Conservation (phyloP, 2,329 filamentous ascomycete genomes). For the Penicillium psychrosexuale region DNA sequence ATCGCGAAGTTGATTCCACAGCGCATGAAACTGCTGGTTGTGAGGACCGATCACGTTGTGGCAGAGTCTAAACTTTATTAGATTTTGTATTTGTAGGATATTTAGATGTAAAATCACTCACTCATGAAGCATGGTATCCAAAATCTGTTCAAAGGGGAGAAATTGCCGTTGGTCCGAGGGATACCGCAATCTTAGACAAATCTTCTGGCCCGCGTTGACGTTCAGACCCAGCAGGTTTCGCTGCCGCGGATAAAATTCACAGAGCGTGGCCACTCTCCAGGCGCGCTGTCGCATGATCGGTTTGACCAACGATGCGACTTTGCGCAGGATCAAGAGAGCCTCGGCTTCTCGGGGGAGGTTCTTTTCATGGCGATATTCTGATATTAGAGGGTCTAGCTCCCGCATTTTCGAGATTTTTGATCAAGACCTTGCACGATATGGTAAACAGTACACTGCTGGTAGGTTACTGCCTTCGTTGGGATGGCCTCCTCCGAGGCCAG, state of each 20-base stretch:
- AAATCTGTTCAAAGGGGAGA: conserved; percentile 71
- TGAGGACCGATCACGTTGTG: conserved; percentile 85
- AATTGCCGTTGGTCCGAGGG: conserved; percentile 72
- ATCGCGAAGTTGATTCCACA: conserved; percentile 87
- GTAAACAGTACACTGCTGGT: background rate
- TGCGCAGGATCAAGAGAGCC: conserved; percentile 63
- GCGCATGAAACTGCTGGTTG: conserved; percentile 73
- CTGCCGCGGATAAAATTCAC: conserved; percentile 80
- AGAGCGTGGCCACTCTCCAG: conserved; percentile 75
- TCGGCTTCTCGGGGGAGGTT: conserved; percentile 49
- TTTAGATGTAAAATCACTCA: conserved; percentile 27
- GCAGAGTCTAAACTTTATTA: conserved; percentile 53
- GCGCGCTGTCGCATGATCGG: conserved; percentile 86
- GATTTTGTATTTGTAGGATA: background rate
- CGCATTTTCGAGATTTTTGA: conserved; percentile 30
- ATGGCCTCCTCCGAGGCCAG: conserved; percentile 6
- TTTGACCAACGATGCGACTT: conserved; percentile 83
- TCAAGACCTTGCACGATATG: background rate
- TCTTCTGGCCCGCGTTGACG: conserved; percentile 70
- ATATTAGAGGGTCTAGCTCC: conserved; percentile 49
- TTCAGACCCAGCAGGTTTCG: conserved; percentile 77
- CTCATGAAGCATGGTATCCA: conserved; percentile 93
- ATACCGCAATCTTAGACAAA: conserved; percentile 78
- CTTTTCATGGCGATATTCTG: conserved; percentile 54
- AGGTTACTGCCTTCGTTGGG: background rate